Evolutionary conservation across 805 yeast species (phyloP).

Genomic region (Pichia occidentalis): DNA sequence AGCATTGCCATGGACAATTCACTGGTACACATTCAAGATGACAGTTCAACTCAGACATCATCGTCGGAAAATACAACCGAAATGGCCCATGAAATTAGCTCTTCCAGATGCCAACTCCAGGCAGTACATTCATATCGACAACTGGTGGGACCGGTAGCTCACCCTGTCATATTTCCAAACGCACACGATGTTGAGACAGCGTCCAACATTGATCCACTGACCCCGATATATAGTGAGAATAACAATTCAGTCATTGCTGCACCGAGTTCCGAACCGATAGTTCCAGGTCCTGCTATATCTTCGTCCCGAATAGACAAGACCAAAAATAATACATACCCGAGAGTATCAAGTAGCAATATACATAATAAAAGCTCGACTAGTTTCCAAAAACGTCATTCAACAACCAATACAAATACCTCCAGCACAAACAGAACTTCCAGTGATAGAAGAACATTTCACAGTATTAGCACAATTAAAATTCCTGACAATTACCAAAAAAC

Average conservation of each 20-base stretch:
- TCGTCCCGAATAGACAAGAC: neutral
- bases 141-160: constrained; percentile 7
- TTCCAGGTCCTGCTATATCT: too few species aligned
- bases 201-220: constrained; percentile 9
- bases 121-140: constrained; percentile 5
- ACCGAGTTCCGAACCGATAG: constrained; percentile 5
- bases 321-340: constrained; percentile 7
- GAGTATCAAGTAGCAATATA: neutral
- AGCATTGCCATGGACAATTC: constrained; percentile 3
- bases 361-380: constrained; percentile 3
- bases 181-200: neutral
- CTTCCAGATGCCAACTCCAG: neutral
- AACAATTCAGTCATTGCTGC: neutral
- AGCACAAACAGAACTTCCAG: constrained; percentile 19
- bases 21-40: constrained; percentile 2
- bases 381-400: too few species aligned
- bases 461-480: constrained; percentile 24
- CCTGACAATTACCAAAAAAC: constrained; percentile 25
- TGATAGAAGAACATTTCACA: constrained; percentile 23
- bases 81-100: neutral
- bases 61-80: neutral
- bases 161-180: too few species aligned
- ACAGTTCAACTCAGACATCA: constrained; percentile 3
- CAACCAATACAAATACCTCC: constrained; percentile 11
- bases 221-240: neutral